Percentiles rank a stretch among this genome's conserved stretches.
phyloP scores from a whole-genome alignment of 2,329 filamentous ascomycete genomes.

The Neoascochyta sp. region DNA sequence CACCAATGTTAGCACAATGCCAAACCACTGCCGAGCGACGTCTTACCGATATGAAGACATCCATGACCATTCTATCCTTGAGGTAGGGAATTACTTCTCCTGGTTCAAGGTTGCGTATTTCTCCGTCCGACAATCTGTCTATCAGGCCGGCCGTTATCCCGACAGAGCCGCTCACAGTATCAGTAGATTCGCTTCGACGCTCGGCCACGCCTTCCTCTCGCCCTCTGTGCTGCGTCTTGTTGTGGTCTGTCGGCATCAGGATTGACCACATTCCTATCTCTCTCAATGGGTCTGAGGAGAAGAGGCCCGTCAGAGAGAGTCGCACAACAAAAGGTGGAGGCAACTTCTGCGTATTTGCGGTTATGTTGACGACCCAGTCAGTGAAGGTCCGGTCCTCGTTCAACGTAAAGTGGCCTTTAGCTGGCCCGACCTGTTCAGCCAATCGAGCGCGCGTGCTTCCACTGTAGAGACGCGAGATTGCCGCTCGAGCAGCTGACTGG shows the following conservation, averaged over 20 bases:
- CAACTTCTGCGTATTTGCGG: conserved; percentile 6
- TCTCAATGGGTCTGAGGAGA: conserved; percentile 11
- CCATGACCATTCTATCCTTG: conserved; percentile 17
- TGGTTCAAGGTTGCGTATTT: conserved; percentile 17
- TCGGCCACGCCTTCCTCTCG: conserved; percentile 46
- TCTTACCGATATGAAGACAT: too few relatives aligned
- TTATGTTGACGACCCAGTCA: conserved; percentile 24
- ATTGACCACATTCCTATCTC: conserved; percentile 28
- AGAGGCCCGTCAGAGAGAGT: conserved; percentile 18
- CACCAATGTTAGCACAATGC: too few relatives aligned
- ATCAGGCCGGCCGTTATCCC: conserved; percentile 27
- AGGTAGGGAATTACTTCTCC: conserved; percentile 26
- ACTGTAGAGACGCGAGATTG: conserved; percentile 23
- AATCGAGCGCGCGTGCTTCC: conserved; percentile 9
- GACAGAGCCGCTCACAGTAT: conserved; percentile 16
- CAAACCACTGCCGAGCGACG: too few relatives aligned
- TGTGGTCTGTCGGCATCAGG: conserved; percentile 14
- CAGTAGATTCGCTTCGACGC: too few relatives aligned
- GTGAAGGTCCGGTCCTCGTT: conserved; percentile 11
- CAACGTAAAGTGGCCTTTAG: background rate
- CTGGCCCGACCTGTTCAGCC: background rate
- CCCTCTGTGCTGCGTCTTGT: conserved; percentile 34
- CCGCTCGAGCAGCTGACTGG: conserved; percentile 10
- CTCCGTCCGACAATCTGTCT: conserved; percentile 16
- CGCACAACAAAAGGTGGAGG: conserved; percentile 20